phyloP scores from a whole-genome alignment of 2,329 filamentous ascomycete species.

The Ophiostoma sp. region DNA sequence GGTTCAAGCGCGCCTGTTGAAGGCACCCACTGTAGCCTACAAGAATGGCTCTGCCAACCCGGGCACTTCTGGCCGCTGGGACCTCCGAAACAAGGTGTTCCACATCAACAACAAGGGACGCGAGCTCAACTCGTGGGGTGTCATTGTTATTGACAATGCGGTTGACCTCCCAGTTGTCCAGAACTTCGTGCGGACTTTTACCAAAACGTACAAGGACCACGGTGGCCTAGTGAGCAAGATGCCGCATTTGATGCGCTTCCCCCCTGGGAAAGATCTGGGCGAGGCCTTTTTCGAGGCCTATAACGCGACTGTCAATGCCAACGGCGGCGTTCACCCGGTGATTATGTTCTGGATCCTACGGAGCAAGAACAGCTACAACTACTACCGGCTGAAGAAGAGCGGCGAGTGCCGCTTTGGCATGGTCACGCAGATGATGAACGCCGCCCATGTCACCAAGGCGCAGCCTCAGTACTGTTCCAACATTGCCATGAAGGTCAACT shows the following conservation, averaged over 20 bases:
- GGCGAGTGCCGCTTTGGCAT: conserved; percentile 81
- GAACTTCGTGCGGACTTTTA: conserved; percentile 50
- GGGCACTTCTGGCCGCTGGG: conserved; percentile 71
- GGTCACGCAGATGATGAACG: conserved; percentile 75
- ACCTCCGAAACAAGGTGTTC: conserved; percentile 77
- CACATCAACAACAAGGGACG: conserved; percentile 51
- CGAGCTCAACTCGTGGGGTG: conserved; percentile 66
- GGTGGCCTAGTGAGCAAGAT: conserved; percentile 44
- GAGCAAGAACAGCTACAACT: conserved; percentile 64
- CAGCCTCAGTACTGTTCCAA: conserved; percentile 86
- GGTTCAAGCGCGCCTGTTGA: conserved; percentile 65
- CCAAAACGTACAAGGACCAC: conserved; percentile 43
- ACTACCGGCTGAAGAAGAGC: conserved; percentile 83
- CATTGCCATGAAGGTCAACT: conserved; percentile 93
- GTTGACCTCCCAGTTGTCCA: conserved; percentile 50
- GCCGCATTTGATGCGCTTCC: conserved; percentile 31
- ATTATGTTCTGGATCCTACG: conserved; percentile 74
- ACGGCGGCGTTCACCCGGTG: conserved; percentile 56
- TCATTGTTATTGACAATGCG: conserved; percentile 59
- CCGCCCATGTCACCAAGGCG: conserved; percentile 60
- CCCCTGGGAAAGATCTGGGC: conserved; percentile 29
- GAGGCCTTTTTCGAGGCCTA: conserved; percentile 53
- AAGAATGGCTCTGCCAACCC: conserved; percentile 54
- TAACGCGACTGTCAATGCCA: conserved; percentile 46
- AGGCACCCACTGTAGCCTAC: conserved; percentile 66